Base-by-base conservation (phyloP, 192 early-diverging fungal genomes). In the Coemansia interrupta region DNA sequence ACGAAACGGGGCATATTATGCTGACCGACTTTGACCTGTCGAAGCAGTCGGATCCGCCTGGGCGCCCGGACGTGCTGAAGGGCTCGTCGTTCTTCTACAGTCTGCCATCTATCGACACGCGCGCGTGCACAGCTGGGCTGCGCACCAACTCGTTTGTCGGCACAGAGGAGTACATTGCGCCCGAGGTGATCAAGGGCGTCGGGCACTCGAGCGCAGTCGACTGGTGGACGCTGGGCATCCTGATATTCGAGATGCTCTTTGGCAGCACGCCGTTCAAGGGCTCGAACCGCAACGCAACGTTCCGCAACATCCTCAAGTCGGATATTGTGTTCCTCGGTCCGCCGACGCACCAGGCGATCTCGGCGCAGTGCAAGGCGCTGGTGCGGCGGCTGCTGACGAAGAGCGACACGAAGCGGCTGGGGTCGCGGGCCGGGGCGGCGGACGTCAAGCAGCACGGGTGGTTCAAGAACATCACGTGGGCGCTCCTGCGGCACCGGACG, bases 121-220 rank as follows among this genome's bases (percentile, higher is more conserved):
- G 88, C 49, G 80, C 85, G 12, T 95, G 93, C 70, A 93, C 92
- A 55, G 86, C 90, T 52, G 83, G 84, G 61, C 66, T 93, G 46
- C 83, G 93, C 53, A 97, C 96, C 5, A 97, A 99, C 75, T 94
- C 92, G 51, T 99, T 99, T 85, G 95, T 97, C 15, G 96, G 96
- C 8, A 99, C 96, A 3, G 95, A 97, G 73, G 96, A 98, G 79
- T 98, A 98, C 70, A 96, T 99, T 87, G 93, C 96, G 18, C 96
- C 96, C 39, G 96, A 99, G 72, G 93, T 99, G 17, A 97, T 99
- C 80, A 91, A 89, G 54, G 95, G 95, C 40, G 81, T 83, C 44
- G 95, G 95, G 13, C 95, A 99, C 80, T 94, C 95, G 5, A 89
- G 86, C 64, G 84, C 88, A 1, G 91, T 99, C 11, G 97, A 99